These are phyloP conservation scores for Lactarius sanguifluus DNA, from an alignment of 768 basidiomycete genomes.

Conservation along the genomic window DNA sequence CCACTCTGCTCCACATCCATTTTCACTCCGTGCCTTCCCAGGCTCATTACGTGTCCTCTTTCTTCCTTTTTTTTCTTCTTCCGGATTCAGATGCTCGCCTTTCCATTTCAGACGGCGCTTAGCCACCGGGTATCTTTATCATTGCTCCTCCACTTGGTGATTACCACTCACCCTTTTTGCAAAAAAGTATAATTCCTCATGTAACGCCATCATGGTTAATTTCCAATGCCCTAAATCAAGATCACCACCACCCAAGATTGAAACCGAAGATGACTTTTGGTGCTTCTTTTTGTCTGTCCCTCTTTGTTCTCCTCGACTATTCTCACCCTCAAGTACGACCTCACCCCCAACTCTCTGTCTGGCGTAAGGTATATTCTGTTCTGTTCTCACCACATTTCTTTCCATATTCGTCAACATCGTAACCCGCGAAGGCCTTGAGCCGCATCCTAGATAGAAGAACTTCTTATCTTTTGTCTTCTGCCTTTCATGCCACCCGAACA, in stretches of 20 bases:
- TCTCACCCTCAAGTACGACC: background rate
- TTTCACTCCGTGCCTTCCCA: conserved; percentile 21
- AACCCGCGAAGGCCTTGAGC: background rate
- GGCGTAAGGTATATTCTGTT: background rate
- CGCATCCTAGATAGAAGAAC: conserved; percentile 15
- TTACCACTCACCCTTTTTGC: conserved; percentile 1
- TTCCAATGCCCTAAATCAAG: conserved; percentile 20
- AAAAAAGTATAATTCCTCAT: conserved; percentile 3
- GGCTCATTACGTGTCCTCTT: conserved; percentile 24
- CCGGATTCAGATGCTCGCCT: conserved; percentile 14
- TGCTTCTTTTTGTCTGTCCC: background rate
- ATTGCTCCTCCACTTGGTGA: conserved; percentile 1
- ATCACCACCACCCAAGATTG: conserved; percentile 7
- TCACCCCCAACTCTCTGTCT: background rate
- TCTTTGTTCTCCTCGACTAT: background rate
- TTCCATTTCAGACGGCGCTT: conserved; percentile 19
- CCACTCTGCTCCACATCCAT: conserved; percentile 19
- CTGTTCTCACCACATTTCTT: background rate
- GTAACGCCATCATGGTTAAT: conserved; percentile 4
- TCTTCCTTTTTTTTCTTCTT: conserved; percentile 13
- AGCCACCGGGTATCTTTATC: conserved; percentile 8
- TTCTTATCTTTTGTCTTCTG: conserved; percentile 3
- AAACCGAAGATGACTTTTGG: conserved; percentile 1
- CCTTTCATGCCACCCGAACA: background rate
- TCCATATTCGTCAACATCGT: background rate